Base-by-base conservation (phyloP, 805 yeast species). In the Yamadazyma sp. region DNA sequence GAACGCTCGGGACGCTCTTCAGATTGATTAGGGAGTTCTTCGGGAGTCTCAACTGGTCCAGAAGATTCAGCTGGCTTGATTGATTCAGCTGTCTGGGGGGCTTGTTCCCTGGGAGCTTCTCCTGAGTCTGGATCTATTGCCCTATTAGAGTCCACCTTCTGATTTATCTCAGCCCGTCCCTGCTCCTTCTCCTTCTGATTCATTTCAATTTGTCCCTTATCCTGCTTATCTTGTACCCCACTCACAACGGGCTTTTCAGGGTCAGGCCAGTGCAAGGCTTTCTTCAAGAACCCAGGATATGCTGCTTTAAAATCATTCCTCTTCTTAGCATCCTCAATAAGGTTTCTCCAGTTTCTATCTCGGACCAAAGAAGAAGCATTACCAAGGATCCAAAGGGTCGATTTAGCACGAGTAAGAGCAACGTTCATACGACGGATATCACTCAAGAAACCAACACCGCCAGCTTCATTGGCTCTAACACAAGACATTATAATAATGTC, bases 351-450 rank as follows among this genome's bases (percentile, higher is more conserved):
- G 0, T 88, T 78, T 16, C 67, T 67, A 54, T 89, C 84, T 37
- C 75, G 64, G 5, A 57, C 50, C 47, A 91, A 72, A 1, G 95
- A 79, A n/a, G 70, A 64, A 20, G 71, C 75, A 49, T 85, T 81
- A 14, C 99, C 99, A 11, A 95, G 60, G 40, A 93, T 81, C 98
- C 98, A 93, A 46, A 93, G 66, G 1, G 98, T 84, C 1, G 95
- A 75, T 49, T 83, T 78, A 0, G 98, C 97, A 67, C 99, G 84
- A 1, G 98, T 91, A 24, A 93, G 64, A 0, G 96, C 98, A 37
- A 93, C 99, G 60, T 93, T 93, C 96, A 93, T 87, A 67, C 99
- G 85, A 46, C 99, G 75, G 25, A 82, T 74, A 62, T 93, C 99
- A 32, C 84, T 82, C 57, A 93, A 72, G 62, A 93, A 93, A 12